Evolutionary conservation across 129 eudicot species (phyloP).

Genomic region (Centella asiatica): DNA sequence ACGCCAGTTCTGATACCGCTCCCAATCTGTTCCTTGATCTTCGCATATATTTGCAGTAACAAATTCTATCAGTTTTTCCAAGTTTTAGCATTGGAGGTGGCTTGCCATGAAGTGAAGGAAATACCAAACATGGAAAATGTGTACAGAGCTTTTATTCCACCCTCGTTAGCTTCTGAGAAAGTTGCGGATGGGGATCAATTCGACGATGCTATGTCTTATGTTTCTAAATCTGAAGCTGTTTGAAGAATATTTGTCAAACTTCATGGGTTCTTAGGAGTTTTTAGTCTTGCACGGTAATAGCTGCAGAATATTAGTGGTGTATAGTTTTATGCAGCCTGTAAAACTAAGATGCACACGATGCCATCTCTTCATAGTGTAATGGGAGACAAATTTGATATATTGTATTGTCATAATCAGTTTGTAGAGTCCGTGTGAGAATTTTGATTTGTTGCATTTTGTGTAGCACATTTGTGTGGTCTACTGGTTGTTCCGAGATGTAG

Average conservation of each 20-base stretch:
- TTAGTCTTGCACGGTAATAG: not conserved
- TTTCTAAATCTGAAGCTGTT: constrained; percentile 24
- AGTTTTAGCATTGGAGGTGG: constrained; percentile 58
- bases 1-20: constrained; percentile 51
- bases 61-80: constrained; percentile 67
- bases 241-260: constrained; percentile 13
- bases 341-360: not conserved
- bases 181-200: constrained; percentile 32
- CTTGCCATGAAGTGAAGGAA: constrained; percentile 41
- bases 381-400: too few relatives aligned
- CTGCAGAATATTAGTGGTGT: not conserved
- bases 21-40: constrained; percentile 53
- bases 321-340: not conserved
- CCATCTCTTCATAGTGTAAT: too few relatives aligned
- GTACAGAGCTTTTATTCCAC: constrained; percentile 53
- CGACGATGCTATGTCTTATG: constrained; percentile 38
- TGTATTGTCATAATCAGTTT: too few relatives aligned
- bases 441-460: too few relatives aligned
- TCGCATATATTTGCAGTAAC: constrained; percentile 43
- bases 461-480: too few relatives aligned
- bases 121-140: constrained; percentile 66
- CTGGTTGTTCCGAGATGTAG: too few relatives aligned
- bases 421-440: too few relatives aligned
- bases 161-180: constrained; percentile 44
- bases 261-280: not conserved